These are phyloP conservation scores for Leptomonas pyrrhocoris DNA, from an alignment of 208 protist genomes.

Conservation along the genomic window DNA sequence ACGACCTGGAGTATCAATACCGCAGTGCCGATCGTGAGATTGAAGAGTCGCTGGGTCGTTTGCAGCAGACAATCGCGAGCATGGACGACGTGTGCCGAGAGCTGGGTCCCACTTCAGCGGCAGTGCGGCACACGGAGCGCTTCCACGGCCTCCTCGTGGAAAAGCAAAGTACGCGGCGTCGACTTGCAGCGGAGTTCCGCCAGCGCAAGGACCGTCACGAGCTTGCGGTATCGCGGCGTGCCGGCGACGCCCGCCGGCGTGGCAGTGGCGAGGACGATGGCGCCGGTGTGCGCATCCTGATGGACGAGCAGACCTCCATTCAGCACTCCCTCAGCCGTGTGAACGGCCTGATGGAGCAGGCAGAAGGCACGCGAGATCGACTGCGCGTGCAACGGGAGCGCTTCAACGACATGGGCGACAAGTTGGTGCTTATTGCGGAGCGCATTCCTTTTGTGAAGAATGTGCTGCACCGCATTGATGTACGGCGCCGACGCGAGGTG, in stretches of 20 bases:
- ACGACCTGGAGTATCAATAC: constrained; percentile 35
- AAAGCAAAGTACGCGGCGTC: constrained; percentile 50
- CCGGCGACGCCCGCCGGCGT: constrained; percentile 22
- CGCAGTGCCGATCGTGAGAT: constrained; percentile 28
- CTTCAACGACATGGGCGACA: constrained; percentile 61
- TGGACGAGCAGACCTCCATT: constrained; percentile 79
- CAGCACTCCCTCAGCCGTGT: constrained; percentile 70
- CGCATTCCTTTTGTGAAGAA: constrained; percentile 78
- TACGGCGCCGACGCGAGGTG: constrained; percentile 59
- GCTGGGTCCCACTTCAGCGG: constrained; percentile 31
- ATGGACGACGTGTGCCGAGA: constrained; percentile 39
- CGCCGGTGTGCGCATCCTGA: constrained; percentile 64
- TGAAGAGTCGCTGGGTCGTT: constrained; percentile 21
- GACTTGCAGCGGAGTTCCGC: constrained; percentile 48
- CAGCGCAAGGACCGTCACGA: constrained; percentile 63
- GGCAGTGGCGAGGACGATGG: constrained; percentile 20
- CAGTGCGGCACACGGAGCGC: constrained; percentile 59
- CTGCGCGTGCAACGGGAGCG: constrained; percentile 72
- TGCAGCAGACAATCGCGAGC: constrained; percentile 29
- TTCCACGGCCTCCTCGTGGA: constrained; percentile 63
- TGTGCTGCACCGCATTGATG: constrained; percentile 72
- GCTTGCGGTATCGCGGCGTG: constrained; percentile 50
- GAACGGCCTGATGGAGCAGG: constrained; percentile 67
- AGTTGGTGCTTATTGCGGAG: constrained; percentile 65
- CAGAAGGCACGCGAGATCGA: constrained; percentile 51